Conservation (phyloP, 768 basidiomycete species). For the Mycena rebaudengoi region DNA sequence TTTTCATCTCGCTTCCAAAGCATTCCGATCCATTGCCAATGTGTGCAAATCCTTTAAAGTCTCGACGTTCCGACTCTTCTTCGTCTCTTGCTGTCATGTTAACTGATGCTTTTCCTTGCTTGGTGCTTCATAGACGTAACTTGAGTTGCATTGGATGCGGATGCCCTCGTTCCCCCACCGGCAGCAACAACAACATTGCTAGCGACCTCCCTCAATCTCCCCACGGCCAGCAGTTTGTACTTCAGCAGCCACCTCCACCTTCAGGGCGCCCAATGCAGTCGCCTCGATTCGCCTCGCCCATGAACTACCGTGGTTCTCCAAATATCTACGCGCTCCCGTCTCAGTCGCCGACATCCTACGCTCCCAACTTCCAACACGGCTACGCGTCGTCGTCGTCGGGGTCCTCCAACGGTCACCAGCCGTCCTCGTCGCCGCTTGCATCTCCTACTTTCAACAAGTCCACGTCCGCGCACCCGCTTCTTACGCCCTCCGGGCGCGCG, state of each 20-base stretch:
- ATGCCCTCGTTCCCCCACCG: constrained; percentile 54
- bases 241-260: background rate
- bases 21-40: too few relatives aligned
- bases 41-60: constrained; percentile 24
- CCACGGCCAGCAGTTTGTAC: constrained; percentile 15
- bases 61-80: constrained; percentile 24
- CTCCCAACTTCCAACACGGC: background rate
- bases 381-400: background rate
- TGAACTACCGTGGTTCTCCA: constrained; percentile 18
- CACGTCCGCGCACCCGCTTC: constrained; percentile 43
- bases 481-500: constrained; percentile 85
- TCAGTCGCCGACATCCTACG: constrained; percentile 6
- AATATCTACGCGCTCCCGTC: constrained; percentile 12
- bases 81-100: constrained; percentile 40
- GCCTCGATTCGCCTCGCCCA: constrained; percentile 23
- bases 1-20: too few relatives aligned
- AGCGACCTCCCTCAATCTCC: constrained; percentile 40
- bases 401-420: constrained; percentile 5
- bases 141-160: constrained; percentile 81
- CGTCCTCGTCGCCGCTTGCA: constrained; percentile 14
- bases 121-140: constrained; percentile 73
- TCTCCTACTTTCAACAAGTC: constrained; percentile 17
- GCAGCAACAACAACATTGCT: constrained; percentile 37
- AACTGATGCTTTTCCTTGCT: constrained; percentile 57
- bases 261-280: constrained; percentile 15